Evolutionary conservation across 805 yeast species (phyloP), one percentile per base, ranked within the genome.

Genomic region (Brettanomyces naardenensis): DNA sequence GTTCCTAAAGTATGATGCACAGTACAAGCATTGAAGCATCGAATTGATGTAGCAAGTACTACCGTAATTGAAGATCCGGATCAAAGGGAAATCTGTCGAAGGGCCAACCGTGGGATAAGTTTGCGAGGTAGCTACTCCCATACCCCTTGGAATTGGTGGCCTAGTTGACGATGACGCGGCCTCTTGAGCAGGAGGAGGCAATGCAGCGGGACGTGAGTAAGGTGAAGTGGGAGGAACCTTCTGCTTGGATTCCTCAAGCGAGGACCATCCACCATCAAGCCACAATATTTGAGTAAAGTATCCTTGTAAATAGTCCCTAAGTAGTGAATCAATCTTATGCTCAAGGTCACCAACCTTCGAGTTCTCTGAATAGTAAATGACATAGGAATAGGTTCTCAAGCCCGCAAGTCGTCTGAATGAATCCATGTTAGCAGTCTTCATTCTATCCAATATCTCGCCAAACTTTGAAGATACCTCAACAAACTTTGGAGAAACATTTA

Each of bases 21-120:
- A 81, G 56, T 79, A 79, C 5, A 83, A 53, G 44, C 86, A 71
- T 54, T 83, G 94, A 10, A 83, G 53, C 64, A 83, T 77, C 52
- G 82, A 73, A 51, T 83, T 83, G 40, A 83, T 76, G 52, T 83
- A 83, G 49, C 94, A 83, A 0, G 89, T 79, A 30, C 79, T 78
- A 1, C 88, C 87, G 58, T 73, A 63, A 51, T 83, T 83, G 42
- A 72, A 62, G 36, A 83, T 56, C 1, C 89, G 39, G 4, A 56
- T 52, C 17, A 52, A 27, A 2, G 58, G 59, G n/a, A n/a, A n/a
- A n/a, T n/a, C n/a, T n/a, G n/a, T n/a, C n/a, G n/a, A n/a, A n/a
- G n/a, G n/a, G n/a, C n/a, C n/a, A 23, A 23, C 26, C 7, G 11
- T 23, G 26, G 26, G 26, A 23, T 7, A 11, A 9, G 10, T 11